Evolutionary conservation across 352 stramenopile species (phyloP), one percentile per base, ranked within the genome.

Genomic region (Pythium oligandrum): DNA sequence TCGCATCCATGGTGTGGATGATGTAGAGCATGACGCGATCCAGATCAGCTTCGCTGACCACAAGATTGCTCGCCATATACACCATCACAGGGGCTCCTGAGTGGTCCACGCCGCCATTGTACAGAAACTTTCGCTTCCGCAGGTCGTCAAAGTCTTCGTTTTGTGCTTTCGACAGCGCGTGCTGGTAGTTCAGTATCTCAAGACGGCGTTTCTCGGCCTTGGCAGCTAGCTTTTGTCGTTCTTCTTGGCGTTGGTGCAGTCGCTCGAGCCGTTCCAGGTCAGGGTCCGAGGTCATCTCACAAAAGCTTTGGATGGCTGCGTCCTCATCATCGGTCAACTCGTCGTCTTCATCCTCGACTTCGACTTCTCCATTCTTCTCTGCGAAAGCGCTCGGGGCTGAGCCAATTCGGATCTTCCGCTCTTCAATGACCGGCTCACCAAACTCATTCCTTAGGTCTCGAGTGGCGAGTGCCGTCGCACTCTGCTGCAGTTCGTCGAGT

Each of bases 321-420:
- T 82, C 71, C 52, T 63, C 57, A 50, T 85, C 73, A 9, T 74
- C 55, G 10, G 35, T 45, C 26, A 7, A 38, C 53, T 61, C 66
- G 9, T 53, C 43, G n/a, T 82, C 48, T 7, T 71, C 67, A 1
- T 63, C 61, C 11, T 45, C 42, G 33, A 66, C 50, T 11, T 58
- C 37, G 9, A 17, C 40, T 34, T 43, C 49, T 5, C 55, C 39
- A 34, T 65, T 57, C 38, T 52, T 43, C 26, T 38, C 3, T 26
- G 17, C 17, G 17, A 26, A 26, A 26, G 17, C 17, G 17, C 17
- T 26, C 17, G 17, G 17, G 17, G 0, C 17, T 26, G 17, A 26
- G 11, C n/a, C 4, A 33, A 93, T 92, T 35, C 81, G 81, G 48
- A 95, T 93, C 70, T 85, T 86, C 17, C 85, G 76, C 51, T 95